Evolutionary conservation across 2,329 filamentous ascomycete species (phyloP).

Genomic region (Cercospora berteroae): DNA sequence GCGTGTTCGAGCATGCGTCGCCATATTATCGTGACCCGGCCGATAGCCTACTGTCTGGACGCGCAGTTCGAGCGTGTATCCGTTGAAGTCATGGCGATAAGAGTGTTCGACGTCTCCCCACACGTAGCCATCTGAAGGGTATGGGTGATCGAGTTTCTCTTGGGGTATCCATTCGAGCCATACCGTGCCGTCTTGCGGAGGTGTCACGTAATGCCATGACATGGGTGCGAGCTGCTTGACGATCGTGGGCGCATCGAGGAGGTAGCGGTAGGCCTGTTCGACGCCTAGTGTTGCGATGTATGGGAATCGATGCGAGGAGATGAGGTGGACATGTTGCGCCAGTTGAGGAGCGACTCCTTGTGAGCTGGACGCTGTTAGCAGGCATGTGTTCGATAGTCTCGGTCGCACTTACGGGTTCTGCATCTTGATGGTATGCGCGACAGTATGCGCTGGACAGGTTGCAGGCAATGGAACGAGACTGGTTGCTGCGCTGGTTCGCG

Average conservation of each 20-base stretch:
- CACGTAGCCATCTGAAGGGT: slow-evolving; percentile 87
- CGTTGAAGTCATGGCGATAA: slow-evolving; percentile 70
- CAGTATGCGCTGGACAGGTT: not conserved
- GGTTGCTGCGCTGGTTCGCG: not conserved
- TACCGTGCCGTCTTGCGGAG: slow-evolving; percentile 76
- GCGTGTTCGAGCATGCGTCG: slow-evolving; percentile 75
- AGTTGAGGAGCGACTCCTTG: slow-evolving; percentile 27
- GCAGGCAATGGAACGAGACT: slow-evolving; percentile 4
- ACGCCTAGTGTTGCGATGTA: slow-evolving; percentile 67
- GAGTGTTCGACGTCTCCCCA: slow-evolving; percentile 81
- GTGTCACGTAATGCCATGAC: slow-evolving; percentile 88
- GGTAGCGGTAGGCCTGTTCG: slow-evolving; percentile 76
- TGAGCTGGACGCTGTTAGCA: slow-evolving; percentile 23
- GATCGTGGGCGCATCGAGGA: slow-evolving; percentile 79
- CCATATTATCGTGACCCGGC: slow-evolving; percentile 67
- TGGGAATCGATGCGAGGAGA: slow-evolving; percentile 81
- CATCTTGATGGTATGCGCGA: slow-evolving; percentile 22
- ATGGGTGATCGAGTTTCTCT: slow-evolving; percentile 66
- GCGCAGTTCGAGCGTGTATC: slow-evolving; percentile 82
- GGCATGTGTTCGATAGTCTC: not conserved
- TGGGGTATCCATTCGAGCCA: slow-evolving; percentile 87
- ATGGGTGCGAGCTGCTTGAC: slow-evolving; percentile 82
- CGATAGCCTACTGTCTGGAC: slow-evolving; percentile 78
- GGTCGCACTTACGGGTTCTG: slow-evolving; percentile 22
- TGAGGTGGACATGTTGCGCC: slow-evolving; percentile 72